Evolutionary conservation across 2,329 filamentous ascomycete species (phyloP).

Genomic region (Sarocladiaceae sp.): DNA sequence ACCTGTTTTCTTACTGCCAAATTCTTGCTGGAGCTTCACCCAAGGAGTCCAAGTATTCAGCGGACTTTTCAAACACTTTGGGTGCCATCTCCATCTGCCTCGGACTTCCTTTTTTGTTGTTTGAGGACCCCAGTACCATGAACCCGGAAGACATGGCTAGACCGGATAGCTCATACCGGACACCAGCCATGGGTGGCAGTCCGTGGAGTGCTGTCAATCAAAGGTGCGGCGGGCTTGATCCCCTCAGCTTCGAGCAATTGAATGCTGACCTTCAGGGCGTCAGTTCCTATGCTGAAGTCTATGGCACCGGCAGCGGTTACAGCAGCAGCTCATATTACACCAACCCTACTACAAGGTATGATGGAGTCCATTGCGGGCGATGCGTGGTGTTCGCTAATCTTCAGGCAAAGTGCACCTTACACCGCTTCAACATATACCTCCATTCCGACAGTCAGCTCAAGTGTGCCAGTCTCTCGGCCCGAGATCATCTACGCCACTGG

Average conservation of each 20-base stretch:
- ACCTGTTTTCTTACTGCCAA: background rate
- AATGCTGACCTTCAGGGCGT: background rate
- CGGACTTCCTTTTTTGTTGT: background rate
- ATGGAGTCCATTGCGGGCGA: background rate
- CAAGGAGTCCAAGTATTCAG: too few relatives aligned
- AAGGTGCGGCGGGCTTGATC: conserved; percentile 42
- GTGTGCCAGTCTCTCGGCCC: conserved; percentile 15
- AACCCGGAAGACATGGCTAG: conserved; percentile 40
- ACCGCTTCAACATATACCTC: background rate
- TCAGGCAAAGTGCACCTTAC: background rate
- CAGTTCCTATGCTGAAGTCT: conserved; percentile 6
- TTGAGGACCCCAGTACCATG: conserved; percentile 18
- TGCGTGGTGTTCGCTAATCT: background rate
- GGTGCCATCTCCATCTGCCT: background rate
- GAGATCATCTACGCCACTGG: conserved; percentile 6
- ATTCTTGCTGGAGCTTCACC: too few relatives aligned
- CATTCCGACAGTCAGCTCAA: background rate
- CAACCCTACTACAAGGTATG: conserved; percentile 3
- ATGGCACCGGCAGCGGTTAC: conserved; percentile 3
- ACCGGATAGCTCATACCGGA: conserved; percentile 44
- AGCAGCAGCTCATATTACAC: conserved; percentile 3
- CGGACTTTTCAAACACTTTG: background rate
- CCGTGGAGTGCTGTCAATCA: conserved; percentile 44
- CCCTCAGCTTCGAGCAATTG: background rate
- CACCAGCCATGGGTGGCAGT: conserved; percentile 39